Evolutionary conservation across 2,329 filamentous ascomycete species (phyloP).

Genomic region (Aspergillus flavus): DNA sequence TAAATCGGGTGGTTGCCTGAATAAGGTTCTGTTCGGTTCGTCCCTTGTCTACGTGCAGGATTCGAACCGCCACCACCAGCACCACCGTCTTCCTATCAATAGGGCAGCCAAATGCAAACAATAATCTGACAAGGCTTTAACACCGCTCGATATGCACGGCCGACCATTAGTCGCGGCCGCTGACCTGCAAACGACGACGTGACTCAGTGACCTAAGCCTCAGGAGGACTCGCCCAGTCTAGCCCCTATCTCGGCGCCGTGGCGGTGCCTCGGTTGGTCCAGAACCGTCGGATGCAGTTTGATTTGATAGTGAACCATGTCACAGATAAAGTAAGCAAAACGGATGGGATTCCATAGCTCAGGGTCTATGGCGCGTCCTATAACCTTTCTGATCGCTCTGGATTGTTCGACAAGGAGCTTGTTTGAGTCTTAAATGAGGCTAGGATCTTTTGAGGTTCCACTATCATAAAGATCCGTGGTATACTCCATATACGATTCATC

Average conservation of each 20-base stretch:
- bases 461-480: background rate
- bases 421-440: background rate
- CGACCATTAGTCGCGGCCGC: background rate
- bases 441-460: background rate
- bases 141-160: background rate
- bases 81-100: background rate
- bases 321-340: slow-evolving; percentile 3
- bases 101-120: background rate
- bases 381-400: background rate
- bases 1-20: background rate
- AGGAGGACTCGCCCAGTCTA: background rate
- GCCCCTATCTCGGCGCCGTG: background rate
- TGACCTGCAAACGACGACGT: background rate
- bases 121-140: background rate
- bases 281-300: background rate
- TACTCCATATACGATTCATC: background rate
- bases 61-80: background rate
- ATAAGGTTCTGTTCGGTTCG: slow-evolving; percentile 2
- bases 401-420: background rate
- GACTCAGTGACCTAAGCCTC: background rate
- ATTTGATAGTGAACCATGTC: slow-evolving; percentile 2
- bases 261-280: background rate
- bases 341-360: background rate
- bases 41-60: background rate
- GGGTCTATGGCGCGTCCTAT: background rate